Percentiles rank a stretch among this genome's conserved stretches.
Conservation (phyloP, 495 filamentous ascomycete genomes). For the Xylaria curta region DNA sequence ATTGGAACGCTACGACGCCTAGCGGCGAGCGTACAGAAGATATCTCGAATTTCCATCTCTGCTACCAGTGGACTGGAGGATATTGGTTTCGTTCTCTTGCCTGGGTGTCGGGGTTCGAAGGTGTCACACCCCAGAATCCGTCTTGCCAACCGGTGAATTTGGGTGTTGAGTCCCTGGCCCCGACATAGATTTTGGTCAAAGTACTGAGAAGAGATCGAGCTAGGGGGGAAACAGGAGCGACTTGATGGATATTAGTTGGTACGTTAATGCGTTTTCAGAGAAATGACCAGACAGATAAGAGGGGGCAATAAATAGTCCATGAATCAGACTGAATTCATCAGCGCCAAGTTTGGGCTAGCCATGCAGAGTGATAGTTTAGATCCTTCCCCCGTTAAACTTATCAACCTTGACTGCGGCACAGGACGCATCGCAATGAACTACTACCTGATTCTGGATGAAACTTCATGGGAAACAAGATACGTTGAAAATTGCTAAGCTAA, state of each 20-base stretch:
- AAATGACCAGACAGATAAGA: too few species aligned
- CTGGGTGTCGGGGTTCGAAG: slow-evolving; percentile 18
- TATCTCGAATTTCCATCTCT: slow-evolving; percentile 23
- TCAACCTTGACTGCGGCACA: too few species aligned
- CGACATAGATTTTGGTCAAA: not conserved
- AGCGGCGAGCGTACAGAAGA: not conserved
- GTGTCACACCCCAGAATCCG: slow-evolving; percentile 23
- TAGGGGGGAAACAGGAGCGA: not conserved
- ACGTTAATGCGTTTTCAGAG: too few species aligned
- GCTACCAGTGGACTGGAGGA: slow-evolving; percentile 27
- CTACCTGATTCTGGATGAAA: too few species aligned
- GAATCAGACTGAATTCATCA: too few species aligned
- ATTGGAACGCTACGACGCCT: slow-evolving; percentile 15
- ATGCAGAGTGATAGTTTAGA: too few species aligned
- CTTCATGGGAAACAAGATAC: too few species aligned
- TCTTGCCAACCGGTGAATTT: slow-evolving; percentile 26
- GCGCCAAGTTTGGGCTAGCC: too few species aligned
- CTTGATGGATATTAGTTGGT: not conserved
- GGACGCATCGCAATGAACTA: too few species aligned
- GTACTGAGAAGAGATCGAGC: not conserved
- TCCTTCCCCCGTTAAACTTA: too few species aligned
- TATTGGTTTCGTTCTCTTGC: slow-evolving; percentile 23
- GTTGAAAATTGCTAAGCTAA: too few species aligned
- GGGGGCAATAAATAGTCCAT: too few species aligned
- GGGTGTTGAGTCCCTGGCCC: slow-evolving; percentile 15